phyloP scores from a whole-genome alignment of 2,329 filamentous ascomycete genomes.

The Grosmannia penicillata region DNA sequence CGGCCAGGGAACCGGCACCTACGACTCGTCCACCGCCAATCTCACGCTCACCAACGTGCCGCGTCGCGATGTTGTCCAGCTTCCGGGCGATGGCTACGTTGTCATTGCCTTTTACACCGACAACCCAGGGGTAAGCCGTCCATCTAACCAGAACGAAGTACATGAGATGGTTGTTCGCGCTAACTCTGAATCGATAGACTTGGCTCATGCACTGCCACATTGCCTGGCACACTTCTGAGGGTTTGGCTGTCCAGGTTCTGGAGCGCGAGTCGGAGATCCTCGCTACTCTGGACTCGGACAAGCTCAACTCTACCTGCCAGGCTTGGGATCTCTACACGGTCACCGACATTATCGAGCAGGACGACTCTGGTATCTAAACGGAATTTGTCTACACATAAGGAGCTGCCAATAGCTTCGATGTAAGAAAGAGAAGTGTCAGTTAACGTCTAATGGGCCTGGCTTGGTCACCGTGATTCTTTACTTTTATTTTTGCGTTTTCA shows the following conservation, averaged over 20 bases:
- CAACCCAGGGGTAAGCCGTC: slow-evolving; percentile 24
- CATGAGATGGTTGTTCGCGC: too few species aligned
- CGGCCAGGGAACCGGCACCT: slow-evolving; percentile 11
- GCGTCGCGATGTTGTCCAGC: slow-evolving; percentile 26
- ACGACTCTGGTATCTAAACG: slow-evolving; percentile 2
- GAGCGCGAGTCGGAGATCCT: slow-evolving; percentile 1
- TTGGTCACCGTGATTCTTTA: too few species aligned
- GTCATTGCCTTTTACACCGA: slow-evolving; percentile 31
- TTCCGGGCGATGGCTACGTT: slow-evolving; percentile 25
- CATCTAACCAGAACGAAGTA: not conserved
- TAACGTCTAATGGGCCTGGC: too few species aligned
- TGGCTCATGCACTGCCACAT: slow-evolving; percentile 43
- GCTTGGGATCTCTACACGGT: not conserved
- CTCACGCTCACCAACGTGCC: slow-evolving; percentile 23
- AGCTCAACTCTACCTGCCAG: not conserved
- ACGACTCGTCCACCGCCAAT: slow-evolving; percentile 5
- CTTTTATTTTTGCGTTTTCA: too few species aligned
- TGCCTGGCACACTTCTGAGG: slow-evolving; percentile 29
- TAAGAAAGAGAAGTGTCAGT: too few species aligned
- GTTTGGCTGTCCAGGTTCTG: slow-evolving; percentile 3
- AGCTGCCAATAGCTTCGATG: too few species aligned
- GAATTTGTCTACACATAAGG: not conserved
- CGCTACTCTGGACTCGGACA: not conserved
- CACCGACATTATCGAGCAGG: not conserved
- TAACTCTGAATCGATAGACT: too few species aligned